Evolutionary conservation across 2,329 filamentous ascomycete genomes (phyloP).

Genomic region (Exophiala sideris): DNA sequence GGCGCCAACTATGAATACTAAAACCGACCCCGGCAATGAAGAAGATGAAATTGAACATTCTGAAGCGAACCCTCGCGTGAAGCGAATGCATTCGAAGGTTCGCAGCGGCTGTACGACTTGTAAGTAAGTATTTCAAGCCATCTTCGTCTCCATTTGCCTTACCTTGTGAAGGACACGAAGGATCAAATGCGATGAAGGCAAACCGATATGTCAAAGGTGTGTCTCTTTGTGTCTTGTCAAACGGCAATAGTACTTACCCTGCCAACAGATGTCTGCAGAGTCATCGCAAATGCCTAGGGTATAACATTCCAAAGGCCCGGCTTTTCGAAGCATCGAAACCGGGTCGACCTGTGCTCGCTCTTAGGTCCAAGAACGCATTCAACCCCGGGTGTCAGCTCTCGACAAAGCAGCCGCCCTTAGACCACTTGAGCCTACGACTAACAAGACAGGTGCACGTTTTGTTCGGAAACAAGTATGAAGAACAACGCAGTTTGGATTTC

Average conservation of each 20-base stretch:
- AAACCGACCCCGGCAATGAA: no score
- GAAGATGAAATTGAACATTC: no score
- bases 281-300: background rate
- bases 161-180: background rate
- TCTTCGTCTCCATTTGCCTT: no score
- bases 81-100: slow-evolving; percentile 6
- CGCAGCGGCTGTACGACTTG: slow-evolving; percentile 8
- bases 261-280: background rate
- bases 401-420: background rate
- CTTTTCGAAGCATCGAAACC: slow-evolving; percentile 3
- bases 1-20: no score
- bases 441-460: background rate
- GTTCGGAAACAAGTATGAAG: background rate
- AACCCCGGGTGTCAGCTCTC: background rate
- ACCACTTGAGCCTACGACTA: background rate
- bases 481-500: slow-evolving; percentile 8
- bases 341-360: background rate
- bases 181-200: slow-evolving; percentile 10
- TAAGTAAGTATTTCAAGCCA: background rate
- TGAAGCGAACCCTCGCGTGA: background rate
- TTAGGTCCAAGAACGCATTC: background rate
- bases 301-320: slow-evolving; percentile 5
- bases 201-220: slow-evolving; percentile 9
- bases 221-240: background rate
- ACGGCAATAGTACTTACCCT: background rate